phyloP scores from a whole-genome alignment of 192 early-diverging fungal species.

The Phycomyces nitens region DNA sequence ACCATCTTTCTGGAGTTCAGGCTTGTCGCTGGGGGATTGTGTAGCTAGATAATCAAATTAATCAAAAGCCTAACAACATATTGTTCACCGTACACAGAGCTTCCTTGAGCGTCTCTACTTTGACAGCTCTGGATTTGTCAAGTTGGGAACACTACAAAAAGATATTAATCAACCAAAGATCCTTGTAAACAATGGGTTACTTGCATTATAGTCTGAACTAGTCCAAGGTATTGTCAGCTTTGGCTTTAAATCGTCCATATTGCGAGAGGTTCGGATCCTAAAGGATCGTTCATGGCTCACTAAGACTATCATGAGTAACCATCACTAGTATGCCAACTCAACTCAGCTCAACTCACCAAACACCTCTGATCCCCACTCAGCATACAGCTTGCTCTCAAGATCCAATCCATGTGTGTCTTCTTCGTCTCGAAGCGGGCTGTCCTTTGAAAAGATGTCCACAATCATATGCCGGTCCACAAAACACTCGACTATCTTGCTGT shows the following conservation, averaged over 20 bases:
- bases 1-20: not conserved
- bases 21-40: not conserved
- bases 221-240: constrained; percentile 28
- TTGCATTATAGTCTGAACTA: constrained; percentile 23
- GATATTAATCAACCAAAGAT: not conserved
- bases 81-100: not conserved
- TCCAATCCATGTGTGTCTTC: constrained; percentile 30
- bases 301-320: too few relatives aligned
- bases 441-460: constrained; percentile 21
- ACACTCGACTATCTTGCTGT: not conserved
- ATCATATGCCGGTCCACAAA: constrained; percentile 18
- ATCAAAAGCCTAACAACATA: too few relatives aligned
- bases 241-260: constrained; percentile 30
- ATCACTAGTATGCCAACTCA: too few relatives aligned
- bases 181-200: too few relatives aligned
- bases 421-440: constrained; percentile 17
- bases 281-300: constrained; percentile 27
- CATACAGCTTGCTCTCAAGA: constrained; percentile 29
- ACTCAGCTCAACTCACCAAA: constrained; percentile 18
- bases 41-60: not conserved
- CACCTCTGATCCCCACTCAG: constrained; percentile 26
- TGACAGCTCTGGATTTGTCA: not conserved
- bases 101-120: constrained; percentile 14
- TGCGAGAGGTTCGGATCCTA: constrained; percentile 30
- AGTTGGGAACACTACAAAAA: not conserved